Base-by-base conservation (phyloP, 129 eudicot species). In the Deinandra increscens region DNA sequence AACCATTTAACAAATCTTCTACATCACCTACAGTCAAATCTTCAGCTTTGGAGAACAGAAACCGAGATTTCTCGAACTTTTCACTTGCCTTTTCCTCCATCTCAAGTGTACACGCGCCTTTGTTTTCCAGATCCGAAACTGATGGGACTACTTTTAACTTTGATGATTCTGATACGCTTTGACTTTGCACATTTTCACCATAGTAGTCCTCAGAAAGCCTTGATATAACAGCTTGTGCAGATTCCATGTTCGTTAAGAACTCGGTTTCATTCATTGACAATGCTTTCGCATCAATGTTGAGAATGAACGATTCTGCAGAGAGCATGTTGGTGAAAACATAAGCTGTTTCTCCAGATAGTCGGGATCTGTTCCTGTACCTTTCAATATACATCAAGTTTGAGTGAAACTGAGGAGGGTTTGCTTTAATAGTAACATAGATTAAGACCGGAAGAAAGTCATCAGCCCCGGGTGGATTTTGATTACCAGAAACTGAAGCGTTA, bases 361-460 rank as follows among this genome's bases (percentile, higher is more conserved):
- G 76, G 23, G 84, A 80, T 76, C 81, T 85, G 23, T 72, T 78
- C 62, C 97, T 86, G 60, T 72, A 90, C 46, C 91, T 81, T 70
- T 86, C 91, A 71, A 90, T 84, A 71, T 90, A 90, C 55, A 78
- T 50, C 79, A 90, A 61, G 79, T 90, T 90, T 3, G 88, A 90
- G 77, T 91, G 97, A 18, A 91, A 76, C 26, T 91, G 97, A n/a
- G 88, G 83, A 3, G 90, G 93, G 76, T 91, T 91, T 69, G 97
- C 97, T 88, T 84, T 91, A 48, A 91, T 75, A 7, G 86, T 88
- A 49, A 88, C 85, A 59, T 85, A 86, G 17, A 91, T 91, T 51
- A 91, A 87, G 74, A 91, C 90, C 14, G 97, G 97, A 44, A 91
- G 79, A 74, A 91, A 91, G 34, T 88, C 97, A 74, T 91, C 97